Conservation (phyloP, 768 basidiomycete species). For the Xerocomellus amylosporus region DNA sequence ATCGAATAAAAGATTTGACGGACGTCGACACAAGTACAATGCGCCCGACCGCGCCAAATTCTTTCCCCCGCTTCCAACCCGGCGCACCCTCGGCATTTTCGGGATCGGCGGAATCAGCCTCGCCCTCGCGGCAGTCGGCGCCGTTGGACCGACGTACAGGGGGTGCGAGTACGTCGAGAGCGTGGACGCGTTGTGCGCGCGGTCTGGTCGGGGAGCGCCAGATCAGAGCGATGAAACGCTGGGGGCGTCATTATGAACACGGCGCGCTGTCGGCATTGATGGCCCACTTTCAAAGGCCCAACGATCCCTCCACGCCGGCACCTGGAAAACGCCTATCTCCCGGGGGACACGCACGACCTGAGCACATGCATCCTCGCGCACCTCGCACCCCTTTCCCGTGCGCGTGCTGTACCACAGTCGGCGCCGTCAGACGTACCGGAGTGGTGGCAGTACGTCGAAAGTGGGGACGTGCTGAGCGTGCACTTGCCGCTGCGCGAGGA, state of each 20-base stretch:
- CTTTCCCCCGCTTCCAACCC: constrained; percentile 38
- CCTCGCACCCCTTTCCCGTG: constrained; percentile 81
- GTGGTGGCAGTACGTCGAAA: constrained; percentile 78
- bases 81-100: no score
- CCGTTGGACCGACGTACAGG: no score
- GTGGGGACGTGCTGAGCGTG: constrained; percentile 79
- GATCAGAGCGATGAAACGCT: no score
- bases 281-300: constrained; percentile 64
- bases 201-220: no score
- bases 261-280: no score
- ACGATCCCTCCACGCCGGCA: constrained; percentile 44
- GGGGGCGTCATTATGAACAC: no score
- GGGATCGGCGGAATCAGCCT: no score
- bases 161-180: no score
- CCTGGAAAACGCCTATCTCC: constrained; percentile 58
- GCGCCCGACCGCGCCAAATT: constrained; percentile 45
- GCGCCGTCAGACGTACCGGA: constrained; percentile 55
- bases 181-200: no score
- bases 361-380: constrained; percentile 67
- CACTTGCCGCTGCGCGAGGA: constrained; percentile 77
- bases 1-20: no score
- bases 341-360: constrained; percentile 56
- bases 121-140: no score
- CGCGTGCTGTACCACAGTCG: constrained; percentile 80
- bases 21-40: constrained; percentile 28